Percentiles rank a stretch among this genome's conserved stretches.
phyloP scores from a whole-genome alignment of 257 asterid species.

The Striga asiatica region DNA sequence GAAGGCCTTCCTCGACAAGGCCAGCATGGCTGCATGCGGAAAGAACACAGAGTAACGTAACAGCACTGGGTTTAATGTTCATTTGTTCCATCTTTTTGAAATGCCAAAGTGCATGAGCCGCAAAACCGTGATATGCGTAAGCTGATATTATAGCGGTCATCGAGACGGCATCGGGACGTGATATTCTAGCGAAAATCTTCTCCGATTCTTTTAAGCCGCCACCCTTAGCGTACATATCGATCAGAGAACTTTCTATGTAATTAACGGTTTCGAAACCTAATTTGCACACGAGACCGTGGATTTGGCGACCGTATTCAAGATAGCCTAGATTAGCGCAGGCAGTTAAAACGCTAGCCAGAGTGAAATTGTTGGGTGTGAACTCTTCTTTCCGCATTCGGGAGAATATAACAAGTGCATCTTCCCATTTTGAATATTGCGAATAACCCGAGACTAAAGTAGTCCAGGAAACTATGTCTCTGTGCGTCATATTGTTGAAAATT shows the following conservation, averaged over 20 bases:
- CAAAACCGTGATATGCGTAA: conserved; percentile 43
- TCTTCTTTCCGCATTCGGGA: conserved; percentile 41
- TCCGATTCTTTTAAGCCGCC: conserved; percentile 39
- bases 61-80: conserved; percentile 25
- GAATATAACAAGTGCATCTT: conserved; percentile 29
- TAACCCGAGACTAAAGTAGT: conserved; percentile 36
- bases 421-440: conserved; percentile 33
- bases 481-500: conserved; percentile 28
- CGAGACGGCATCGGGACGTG: conserved; percentile 37
- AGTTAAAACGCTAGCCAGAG: conserved; percentile 33
- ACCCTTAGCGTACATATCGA: conserved; percentile 52
- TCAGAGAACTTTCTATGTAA: conserved; percentile 31
- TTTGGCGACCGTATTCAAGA: conserved; percentile 37
- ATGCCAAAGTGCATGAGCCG: conserved; percentile 25
- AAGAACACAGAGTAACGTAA: conserved; percentile 41
- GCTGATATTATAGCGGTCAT: conserved; percentile 44
- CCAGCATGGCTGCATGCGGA: conserved; percentile 58
- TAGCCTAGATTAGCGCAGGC: conserved; percentile 38
- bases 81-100: conserved; percentile 31
- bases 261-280: conserved; percentile 23
- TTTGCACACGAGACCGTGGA: conserved; percentile 33
- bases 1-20: conserved; percentile 41
- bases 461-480: conserved; percentile 40
- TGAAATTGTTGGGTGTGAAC: conserved; percentile 26
- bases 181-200: conserved; percentile 25